phyloP scores from a whole-genome alignment of 345 rosid genomes.

The Citrus hindsii region DNA sequence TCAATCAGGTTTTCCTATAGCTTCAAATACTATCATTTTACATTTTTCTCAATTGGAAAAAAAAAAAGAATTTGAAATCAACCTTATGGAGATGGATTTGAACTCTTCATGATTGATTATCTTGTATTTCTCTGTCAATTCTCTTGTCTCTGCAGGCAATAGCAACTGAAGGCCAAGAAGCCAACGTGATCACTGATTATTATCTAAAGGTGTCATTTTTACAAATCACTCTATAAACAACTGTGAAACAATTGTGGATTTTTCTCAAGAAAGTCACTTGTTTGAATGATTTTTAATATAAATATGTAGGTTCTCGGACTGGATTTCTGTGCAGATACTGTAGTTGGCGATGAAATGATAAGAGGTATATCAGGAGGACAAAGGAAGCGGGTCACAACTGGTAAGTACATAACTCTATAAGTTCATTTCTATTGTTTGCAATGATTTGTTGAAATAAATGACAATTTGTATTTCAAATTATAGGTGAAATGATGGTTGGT shows the following conservation, averaged over 20 bases:
- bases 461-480: conserved; percentile 3
- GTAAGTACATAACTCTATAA: background rate
- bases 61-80: too few species aligned
- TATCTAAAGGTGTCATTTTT: background rate
- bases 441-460: too few species aligned
- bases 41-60: background rate
- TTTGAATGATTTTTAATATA: background rate
- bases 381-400: too few species aligned
- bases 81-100: background rate
- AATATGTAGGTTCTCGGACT: conserved; percentile 46
- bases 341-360: conserved; percentile 50
- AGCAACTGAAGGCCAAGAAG: conserved; percentile 44
- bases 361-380: too few species aligned
- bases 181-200: conserved; percentile 43
- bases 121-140: background rate
- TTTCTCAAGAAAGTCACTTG: background rate
- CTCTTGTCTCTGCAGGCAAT: conserved; percentile 31
- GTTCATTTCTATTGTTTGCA: too few species aligned
- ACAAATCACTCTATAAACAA: background rate
- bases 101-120: background rate
- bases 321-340: conserved; percentile 58
- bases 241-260: too few species aligned
- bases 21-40: too few species aligned
- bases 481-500: too few species aligned
- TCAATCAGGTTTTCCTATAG: background rate